Evolutionary conservation across 768 basidiomycete genomes (phyloP), one percentile per base, ranked within the genome.

Genomic region (Hericium rajendrae): DNA sequence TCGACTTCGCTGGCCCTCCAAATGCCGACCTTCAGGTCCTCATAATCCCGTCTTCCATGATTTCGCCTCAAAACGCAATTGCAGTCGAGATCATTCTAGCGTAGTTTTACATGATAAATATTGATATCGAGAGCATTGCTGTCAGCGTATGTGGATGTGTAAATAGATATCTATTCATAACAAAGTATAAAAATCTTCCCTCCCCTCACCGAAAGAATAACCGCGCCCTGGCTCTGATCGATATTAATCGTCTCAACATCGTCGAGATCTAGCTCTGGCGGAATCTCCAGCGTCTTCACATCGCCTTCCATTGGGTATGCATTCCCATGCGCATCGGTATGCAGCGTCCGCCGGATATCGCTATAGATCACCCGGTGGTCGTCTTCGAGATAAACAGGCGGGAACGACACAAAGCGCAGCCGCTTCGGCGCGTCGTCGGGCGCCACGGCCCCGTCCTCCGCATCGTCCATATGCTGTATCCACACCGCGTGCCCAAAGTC

Each of bases 401-500:
- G 85, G 64, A 87, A 86, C 46, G 84, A 83, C 38, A 86, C 85
- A 64, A 86, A 86, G n/a, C 82, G 72, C 39, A 87, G 69, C 57
- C 80, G 76, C 61, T 82, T 86, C 16, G 71, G 69, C 1, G 76
- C 75, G 11, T 41, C 37, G 39, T 60, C 60, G 13, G 51, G 53
- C 20, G 65, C 51, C 32, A 67, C 68, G 5, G 62, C 64, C 49
- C 49, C 49, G 20, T 24, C 24, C 3, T 51, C 56, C 48, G 67
- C 12, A 71, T 53, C 54, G 62, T 70, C 73, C 61, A 61, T 65
- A 63, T 83, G 81, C 64, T 88, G 86, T 50, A 94, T 81, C 81
- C 90, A 88, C 38, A 90, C 85, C 16, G 91, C 87, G 64, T 92
- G 90, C 43, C 89, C 88, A 71, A 94, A 94, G 66, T 94, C 83